Percentiles rank a stretch among this genome's conserved stretches.
phyloP scores from a whole-genome alignment of 176 grass and related monocot genomes.

The Tillandsia leiboldiana region DNA sequence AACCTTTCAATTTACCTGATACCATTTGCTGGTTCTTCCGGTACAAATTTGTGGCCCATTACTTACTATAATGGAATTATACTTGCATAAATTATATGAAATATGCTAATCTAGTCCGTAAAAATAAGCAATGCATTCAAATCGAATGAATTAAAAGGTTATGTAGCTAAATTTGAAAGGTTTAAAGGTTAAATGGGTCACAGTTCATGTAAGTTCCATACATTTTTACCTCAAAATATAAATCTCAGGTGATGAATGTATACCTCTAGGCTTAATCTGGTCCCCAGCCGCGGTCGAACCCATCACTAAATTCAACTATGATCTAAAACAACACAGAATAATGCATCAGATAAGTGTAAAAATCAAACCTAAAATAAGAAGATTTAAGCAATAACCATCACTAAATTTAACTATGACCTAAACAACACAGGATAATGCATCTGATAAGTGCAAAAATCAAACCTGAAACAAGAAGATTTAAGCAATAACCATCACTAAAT shows the following conservation, averaged over 20 bases:
- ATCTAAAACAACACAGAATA: background rate
- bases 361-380: background rate
- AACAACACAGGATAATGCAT: background rate
- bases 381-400: background rate
- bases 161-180: no score
- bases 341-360: background rate
- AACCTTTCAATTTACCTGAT: no score
- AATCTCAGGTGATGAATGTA: background rate
- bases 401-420: background rate
- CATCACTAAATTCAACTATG: background rate
- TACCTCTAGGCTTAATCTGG: conserved; percentile 16
- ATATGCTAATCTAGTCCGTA: no score
- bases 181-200: no score
- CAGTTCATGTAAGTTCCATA: background rate
- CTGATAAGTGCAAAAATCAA: background rate
- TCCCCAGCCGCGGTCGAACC: background rate
- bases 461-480: background rate
- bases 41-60: no score
- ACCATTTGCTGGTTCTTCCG: no score
- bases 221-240: background rate
- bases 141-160: no score
- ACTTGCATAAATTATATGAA: no score
- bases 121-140: no score
- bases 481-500: background rate
- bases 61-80: no score